phyloP scores from a whole-genome alignment of 1,284 basidiomycete species.

The Abortiporus biennis region DNA sequence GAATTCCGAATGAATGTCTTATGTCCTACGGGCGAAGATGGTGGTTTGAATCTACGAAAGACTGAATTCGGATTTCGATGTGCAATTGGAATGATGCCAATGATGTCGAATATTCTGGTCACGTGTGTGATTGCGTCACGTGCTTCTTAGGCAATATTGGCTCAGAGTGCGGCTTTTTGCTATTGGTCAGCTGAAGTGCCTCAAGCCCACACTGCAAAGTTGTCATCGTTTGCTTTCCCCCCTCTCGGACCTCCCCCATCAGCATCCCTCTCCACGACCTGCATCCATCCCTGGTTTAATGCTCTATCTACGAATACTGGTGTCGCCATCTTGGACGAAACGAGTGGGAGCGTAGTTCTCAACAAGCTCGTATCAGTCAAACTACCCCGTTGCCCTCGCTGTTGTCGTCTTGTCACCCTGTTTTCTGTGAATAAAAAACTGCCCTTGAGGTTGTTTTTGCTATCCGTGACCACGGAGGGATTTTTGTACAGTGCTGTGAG shows the following conservation, averaged over 20 bases:
- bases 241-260: neutral
- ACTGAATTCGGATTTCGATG: neutral
- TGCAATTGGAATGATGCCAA: neutral
- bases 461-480: too few relatives aligned
- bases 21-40: too few relatives aligned
- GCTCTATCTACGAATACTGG: neutral
- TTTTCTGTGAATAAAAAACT: too few relatives aligned
- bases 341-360: conserved; percentile 46
- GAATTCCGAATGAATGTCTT: neutral
- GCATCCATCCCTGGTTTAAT: conserved; percentile 6
- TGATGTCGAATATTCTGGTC: too few relatives aligned
- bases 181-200: conserved; percentile 31
- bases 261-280: neutral
- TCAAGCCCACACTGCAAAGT: conserved; percentile 14
- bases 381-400: too few relatives aligned
- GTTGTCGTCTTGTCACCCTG: too few relatives aligned
- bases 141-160: conserved; percentile 7
- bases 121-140: neutral
- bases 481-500: too few relatives aligned
- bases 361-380: conserved; percentile 29
- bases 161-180: conserved; percentile 19
- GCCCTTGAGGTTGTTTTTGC: too few relatives aligned
- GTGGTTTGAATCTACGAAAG: too few relatives aligned
- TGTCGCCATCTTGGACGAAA: conserved; percentile 7
- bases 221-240: neutral